Evolutionary conservation across 2,329 filamentous ascomycete species (phyloP).

Genomic region (Aureobasidium lini): DNA sequence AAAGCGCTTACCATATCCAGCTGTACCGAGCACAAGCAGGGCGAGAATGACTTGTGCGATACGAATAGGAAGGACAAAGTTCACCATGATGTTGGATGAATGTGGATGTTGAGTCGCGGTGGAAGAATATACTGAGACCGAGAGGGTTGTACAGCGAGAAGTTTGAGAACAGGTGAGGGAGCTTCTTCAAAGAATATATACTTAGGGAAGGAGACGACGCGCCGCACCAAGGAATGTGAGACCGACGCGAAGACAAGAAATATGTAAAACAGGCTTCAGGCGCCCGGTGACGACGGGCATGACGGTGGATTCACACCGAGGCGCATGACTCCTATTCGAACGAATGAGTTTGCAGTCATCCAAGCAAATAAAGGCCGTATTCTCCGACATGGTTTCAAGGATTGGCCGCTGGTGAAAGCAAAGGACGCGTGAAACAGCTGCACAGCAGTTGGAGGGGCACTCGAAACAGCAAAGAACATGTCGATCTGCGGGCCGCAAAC

Average conservation of each 20-base stretch:
- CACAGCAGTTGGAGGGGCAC: not conserved
- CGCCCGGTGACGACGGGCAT: not conserved
- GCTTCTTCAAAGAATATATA: slow-evolving; percentile 4
- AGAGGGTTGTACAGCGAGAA: not conserved
- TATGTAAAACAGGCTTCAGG: not conserved
- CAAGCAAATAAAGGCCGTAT: not conserved
- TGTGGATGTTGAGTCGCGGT: not conserved
- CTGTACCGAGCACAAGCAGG: slow-evolving; percentile 67
- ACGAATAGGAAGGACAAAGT: slow-evolving; percentile 40
- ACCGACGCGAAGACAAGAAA: not conserved
- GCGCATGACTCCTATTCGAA: slow-evolving; percentile 2
- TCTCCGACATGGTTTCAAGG: not conserved
- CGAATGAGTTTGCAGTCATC: not conserved
- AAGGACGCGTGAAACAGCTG: slow-evolving; percentile 4
- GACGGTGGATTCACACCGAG: not conserved
- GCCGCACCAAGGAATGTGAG: slow-evolving; percentile 10
- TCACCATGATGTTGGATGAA: not conserved
- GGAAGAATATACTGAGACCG: not conserved
- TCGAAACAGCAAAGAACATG: not conserved
- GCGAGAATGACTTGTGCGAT: slow-evolving; percentile 59
- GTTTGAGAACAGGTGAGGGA: not conserved
- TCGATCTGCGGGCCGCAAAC: not conserved
- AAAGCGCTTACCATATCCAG: slow-evolving; percentile 56
- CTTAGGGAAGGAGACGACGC: not conserved
- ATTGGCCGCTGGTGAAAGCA: not conserved